phyloP scores from a whole-genome alignment of 768 basidiomycete species.

The Boletellus ananas region DNA sequence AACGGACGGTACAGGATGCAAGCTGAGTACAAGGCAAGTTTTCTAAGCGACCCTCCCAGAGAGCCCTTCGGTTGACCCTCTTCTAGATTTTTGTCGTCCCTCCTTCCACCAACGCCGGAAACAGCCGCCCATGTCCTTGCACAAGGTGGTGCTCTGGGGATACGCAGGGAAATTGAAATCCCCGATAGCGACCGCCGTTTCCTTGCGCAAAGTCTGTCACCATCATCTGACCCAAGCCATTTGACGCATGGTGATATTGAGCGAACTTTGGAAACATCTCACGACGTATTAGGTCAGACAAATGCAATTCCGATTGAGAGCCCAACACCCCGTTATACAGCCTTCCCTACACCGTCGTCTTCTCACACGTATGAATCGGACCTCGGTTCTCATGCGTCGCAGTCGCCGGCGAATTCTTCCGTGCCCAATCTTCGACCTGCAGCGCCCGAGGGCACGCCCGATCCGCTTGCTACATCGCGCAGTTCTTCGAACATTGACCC shows the following conservation, averaged over 20 bases:
- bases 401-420: slow-evolving; percentile 16
- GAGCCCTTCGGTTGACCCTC: neutral
- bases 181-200: neutral
- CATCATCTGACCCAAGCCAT: neutral
- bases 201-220: neutral
- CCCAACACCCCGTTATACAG: slow-evolving; percentile 2
- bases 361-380: slow-evolving; percentile 15
- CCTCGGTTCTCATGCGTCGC: slow-evolving; percentile 26
- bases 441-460: neutral
- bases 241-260: neutral
- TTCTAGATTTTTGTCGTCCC: slow-evolving; percentile 59
- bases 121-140: slow-evolving; percentile 64
- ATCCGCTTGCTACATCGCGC: slow-evolving; percentile 5
- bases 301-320: slow-evolving; percentile 19
- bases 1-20: slow-evolving; percentile 46
- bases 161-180: neutral
- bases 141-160: slow-evolving; percentile 49
- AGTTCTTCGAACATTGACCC: slow-evolving; percentile 13
- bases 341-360: slow-evolving; percentile 24
- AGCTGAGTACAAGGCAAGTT: slow-evolving; percentile 16
- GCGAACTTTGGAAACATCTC: neutral
- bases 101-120: slow-evolving; percentile 73
- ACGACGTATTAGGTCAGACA: slow-evolving; percentile 7
- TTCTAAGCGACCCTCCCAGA: neutral
- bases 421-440: slow-evolving; percentile 18